Evolutionary conservation across 2,329 filamentous ascomycete species (phyloP).

Genomic region (Kalmusia sp.): DNA sequence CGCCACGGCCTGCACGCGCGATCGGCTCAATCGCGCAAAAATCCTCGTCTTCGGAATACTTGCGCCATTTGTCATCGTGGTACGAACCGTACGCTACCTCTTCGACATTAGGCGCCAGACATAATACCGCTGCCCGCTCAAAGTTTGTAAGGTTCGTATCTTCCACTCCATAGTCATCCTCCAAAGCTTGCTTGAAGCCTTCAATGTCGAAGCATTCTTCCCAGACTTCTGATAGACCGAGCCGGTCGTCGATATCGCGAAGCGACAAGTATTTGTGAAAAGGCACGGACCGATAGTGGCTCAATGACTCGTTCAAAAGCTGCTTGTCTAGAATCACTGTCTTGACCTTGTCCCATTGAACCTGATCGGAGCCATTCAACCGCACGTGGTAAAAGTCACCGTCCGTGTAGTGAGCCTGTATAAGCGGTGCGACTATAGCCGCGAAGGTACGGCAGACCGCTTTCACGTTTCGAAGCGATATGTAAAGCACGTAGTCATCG

Average conservation of each 20-base stretch:
- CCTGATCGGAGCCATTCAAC: not conserved
- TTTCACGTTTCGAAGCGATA: not conserved
- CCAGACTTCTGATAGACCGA: not conserved
- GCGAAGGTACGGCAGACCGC: not conserved
- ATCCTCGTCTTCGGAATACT: not conserved
- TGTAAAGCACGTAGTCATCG: not conserved
- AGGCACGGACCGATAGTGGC: not conserved
- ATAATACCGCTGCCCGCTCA: not conserved
- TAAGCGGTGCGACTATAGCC: not conserved
- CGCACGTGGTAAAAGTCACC: constrained; percentile 2
- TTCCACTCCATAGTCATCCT: not conserved
- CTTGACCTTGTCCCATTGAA: not conserved
- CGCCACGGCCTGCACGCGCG: not conserved
- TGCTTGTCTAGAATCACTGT: not conserved
- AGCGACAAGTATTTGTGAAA: not conserved
- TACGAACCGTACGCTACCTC: not conserved
- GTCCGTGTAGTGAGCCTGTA: not conserved
- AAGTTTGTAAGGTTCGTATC: not conserved
- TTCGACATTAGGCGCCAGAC: not conserved
- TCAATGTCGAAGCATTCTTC: not conserved
- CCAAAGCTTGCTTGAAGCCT: not conserved
- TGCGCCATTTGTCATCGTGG: not conserved
- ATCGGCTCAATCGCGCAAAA: not conserved
- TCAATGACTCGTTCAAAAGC: not conserved
- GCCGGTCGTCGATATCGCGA: not conserved